Evolutionary conservation across 148 eudicot species (phyloP), one percentile per base, ranked within the genome.

Genomic region (Silene latifolia): DNA sequence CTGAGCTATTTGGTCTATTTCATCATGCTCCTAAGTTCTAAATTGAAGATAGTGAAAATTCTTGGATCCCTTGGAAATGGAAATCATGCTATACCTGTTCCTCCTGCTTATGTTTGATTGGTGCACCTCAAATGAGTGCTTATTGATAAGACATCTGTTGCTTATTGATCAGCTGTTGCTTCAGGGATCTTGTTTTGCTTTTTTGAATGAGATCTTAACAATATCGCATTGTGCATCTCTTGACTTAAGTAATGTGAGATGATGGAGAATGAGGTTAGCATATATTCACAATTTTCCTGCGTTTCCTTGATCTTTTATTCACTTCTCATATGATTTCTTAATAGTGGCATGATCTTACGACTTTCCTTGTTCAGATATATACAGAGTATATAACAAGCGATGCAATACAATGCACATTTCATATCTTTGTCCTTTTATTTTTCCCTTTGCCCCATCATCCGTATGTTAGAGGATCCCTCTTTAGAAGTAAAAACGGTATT

Each of bases 251-350:
- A 32, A 62, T 46, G 69, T 74, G 13, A 42, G 63, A 60, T 25
- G 23, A 42, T 68, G 53, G 44, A 51, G 15, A 18, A 67, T 47
- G 73, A 79, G 78, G 74, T 27, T 27, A 27, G 29, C 29, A 27
- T 27, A 27, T 27, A 27, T 27, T 27, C 29, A 27, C 29, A 27
- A 27, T 27, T 27, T 27, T 27, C 29, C 29, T 27, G 1, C 29
- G 29, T 27, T 27, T 27, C 29, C 29, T 27, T 27, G 29, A 27
- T 27, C 29, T 27, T 27, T 27, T 27, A 27, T 27, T 27, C 29
- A 2, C 29, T 27, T 27, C 2, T 27, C 29, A 27, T 1, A 27
- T 27, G 29, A 27, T 27, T 27, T 27, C 2, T 27, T 27, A 27
- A 1, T 27, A 27, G 29, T 27, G 29, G 2, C 29, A 27, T 2